Evolutionary conservation across 257 asterid genomes (phyloP), one percentile per base, ranked within the genome.

Genomic region (Ehretia macrophylla): DNA sequence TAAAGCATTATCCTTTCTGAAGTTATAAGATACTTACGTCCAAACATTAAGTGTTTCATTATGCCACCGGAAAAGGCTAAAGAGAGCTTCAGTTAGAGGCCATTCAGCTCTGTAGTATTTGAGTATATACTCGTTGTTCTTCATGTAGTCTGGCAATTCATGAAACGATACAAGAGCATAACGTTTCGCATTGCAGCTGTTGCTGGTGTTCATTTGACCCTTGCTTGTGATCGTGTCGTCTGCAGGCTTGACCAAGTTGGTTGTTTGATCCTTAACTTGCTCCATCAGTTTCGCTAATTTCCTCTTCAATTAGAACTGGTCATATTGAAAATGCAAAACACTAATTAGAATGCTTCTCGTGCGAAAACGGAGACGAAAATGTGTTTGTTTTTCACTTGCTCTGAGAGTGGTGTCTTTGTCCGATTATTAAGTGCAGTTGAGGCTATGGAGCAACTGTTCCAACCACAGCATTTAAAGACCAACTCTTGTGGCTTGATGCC

Each of bases 21-120:
- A n/a, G n/a, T n/a, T n/a, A n/a, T n/a, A n/a, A n/a, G n/a, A n/a
- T n/a, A 78, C 97, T 69, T 68, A 86, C 99, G 97, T 93, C 99
- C 99, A 93, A 0, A 93, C 95, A 66, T 93, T 93, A 8, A 93
- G 95, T 19, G 99, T 89, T 81, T 93, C 99, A 58, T 93, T 89
- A 60, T 93, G 99, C 99, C 99, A 93, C 27, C 81, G 79, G 67
- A 89, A 89, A 1, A 93, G 5, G 81, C 99, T 93, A 69, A 85
- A 73, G 65, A 93, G 50, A 46, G 99, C 95, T 52, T 89, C 69
- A 70, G 76, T 89, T 38, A 85, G 40, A 69, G 97, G 83, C 96
- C 97, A 93, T 17, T 85, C 69, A 55, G 76, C 94, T 66, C 99
- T 81, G 61, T 93, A 93, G 64, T 93, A 80, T 56, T 81, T 72